phyloP scores from a whole-genome alignment of 2,329 filamentous ascomycete genomes.

The Orbilia blumenaviensis region DNA sequence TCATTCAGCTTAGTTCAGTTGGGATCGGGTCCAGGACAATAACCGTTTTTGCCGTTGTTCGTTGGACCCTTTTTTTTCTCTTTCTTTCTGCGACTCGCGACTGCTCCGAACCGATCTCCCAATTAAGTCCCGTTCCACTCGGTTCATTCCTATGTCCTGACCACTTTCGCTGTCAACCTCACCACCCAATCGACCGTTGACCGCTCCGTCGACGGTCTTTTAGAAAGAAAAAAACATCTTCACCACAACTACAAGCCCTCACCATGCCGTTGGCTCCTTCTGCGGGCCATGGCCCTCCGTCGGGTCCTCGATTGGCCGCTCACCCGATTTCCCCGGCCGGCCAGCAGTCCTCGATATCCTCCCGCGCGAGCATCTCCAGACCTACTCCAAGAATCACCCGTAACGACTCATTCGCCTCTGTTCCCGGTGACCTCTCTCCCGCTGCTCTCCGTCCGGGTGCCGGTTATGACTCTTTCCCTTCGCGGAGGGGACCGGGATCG shows the following conservation, averaged over 20 bases:
- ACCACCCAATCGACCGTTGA: constrained; percentile 21
- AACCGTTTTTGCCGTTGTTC: background rate
- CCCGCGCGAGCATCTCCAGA: constrained; percentile 27
- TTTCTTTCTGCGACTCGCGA: background rate
- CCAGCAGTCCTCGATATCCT: constrained; percentile 10
- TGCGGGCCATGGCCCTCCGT: constrained; percentile 10
- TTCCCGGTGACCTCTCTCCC: constrained; percentile 25
- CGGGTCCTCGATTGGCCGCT: constrained; percentile 44
- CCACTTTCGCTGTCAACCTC: background rate
- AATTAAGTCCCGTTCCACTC: background rate
- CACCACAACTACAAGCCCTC: background rate
- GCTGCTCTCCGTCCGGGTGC: background rate
- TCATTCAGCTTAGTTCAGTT: no score
- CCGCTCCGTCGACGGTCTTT: constrained; percentile 17
- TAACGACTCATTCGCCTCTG: constrained; percentile 33
- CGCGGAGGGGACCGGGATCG: constrained; percentile 8
- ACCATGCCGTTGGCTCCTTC: constrained; percentile 45
- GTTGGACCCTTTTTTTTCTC: background rate
- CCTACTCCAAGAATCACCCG: constrained; percentile 34
- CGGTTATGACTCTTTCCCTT: constrained; percentile 13
- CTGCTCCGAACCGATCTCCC: background rate
- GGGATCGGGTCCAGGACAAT: no score
- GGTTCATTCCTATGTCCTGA: constrained; percentile 16
- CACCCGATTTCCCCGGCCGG: constrained; percentile 18
- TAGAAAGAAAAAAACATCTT: background rate